Evolutionary conservation across 2,329 filamentous ascomycete genomes (phyloP).

Genomic region (Aspergillus texensis): DNA sequence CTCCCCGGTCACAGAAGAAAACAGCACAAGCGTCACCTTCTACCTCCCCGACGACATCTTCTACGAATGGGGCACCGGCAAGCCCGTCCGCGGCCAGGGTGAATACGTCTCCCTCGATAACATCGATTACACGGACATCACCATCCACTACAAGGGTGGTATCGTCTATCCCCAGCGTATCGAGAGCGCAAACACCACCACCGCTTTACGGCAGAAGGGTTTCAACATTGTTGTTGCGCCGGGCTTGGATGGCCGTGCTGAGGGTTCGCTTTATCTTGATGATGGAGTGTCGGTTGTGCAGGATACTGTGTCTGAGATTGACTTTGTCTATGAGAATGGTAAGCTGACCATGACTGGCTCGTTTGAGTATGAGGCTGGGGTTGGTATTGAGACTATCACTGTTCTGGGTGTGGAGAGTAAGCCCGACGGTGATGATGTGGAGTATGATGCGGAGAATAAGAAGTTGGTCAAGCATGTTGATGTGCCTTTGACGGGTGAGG

Average conservation of each 20-base stretch:
- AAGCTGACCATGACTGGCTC: neutral
- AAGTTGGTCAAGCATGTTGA: neutral
- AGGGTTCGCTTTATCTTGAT: neutral
- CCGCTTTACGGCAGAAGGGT: neutral
- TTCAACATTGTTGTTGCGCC: neutral
- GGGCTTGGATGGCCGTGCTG: neutral
- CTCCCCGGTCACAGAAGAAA: constrained; percentile 1
- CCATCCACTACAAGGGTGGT: neutral
- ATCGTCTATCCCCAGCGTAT: neutral
- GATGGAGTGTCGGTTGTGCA: neutral
- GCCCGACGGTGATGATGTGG: neutral
- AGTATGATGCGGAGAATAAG: neutral
- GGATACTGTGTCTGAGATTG: neutral
- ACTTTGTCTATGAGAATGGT: neutral
- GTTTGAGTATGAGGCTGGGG: neutral
- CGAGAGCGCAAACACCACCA: neutral
- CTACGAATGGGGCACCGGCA: constrained; percentile 9
- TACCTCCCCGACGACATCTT: constrained; percentile 11
- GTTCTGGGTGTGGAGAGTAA: neutral
- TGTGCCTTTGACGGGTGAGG: neutral
- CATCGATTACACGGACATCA: constrained; percentile 2
- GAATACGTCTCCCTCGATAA: constrained; percentile 3
- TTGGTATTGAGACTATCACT: neutral
- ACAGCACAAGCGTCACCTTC: constrained; percentile 6
- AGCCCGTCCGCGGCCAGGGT: constrained; percentile 4